phyloP scores from a whole-genome alignment of 2,329 filamentous ascomycete genomes.

The Diaporthe capsici region DNA sequence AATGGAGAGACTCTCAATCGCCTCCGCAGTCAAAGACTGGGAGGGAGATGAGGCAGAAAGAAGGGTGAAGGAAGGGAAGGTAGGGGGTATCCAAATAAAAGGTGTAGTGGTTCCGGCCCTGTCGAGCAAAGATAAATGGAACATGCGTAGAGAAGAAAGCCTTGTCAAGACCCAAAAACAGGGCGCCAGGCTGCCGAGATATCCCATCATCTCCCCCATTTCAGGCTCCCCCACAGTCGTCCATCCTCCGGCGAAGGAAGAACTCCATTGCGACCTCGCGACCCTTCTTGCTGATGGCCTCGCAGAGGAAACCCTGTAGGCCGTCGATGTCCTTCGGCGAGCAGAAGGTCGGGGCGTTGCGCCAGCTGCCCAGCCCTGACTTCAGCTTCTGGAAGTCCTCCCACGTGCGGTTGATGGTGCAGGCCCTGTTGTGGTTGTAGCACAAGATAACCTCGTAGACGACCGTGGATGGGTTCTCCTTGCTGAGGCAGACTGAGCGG shows the following conservation, averaged over 20 bases:
- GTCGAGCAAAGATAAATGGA: slow-evolving; percentile 19
- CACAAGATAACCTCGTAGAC: slow-evolving; percentile 49
- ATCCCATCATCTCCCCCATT: neutral
- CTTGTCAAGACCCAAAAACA: neutral
- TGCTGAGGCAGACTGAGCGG: slow-evolving; percentile 37
- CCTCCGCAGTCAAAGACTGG: neutral
- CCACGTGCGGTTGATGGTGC: slow-evolving; percentile 48
- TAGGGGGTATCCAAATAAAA: slow-evolving; percentile 31
- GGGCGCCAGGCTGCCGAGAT: neutral
- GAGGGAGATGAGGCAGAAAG: neutral
- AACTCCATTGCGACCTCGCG: slow-evolving; percentile 45
- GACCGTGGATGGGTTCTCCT: slow-evolving; percentile 33
- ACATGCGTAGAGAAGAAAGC: neutral
- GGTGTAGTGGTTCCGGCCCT: slow-evolving; percentile 27
- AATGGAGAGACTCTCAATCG: neutral
- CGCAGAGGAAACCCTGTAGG: slow-evolving; percentile 43
- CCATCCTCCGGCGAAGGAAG: slow-evolving; percentile 49
- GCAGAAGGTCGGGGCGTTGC: slow-evolving; percentile 23
- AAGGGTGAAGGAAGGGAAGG: slow-evolving; percentile 6
- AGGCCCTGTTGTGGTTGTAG: slow-evolving; percentile 51
- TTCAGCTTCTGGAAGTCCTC: slow-evolving; percentile 47
- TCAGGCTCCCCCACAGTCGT: slow-evolving; percentile 45
- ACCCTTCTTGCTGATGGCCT: slow-evolving; percentile 42
- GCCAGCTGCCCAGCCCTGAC: slow-evolving; percentile 38
- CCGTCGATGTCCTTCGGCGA: slow-evolving; percentile 42